These are phyloP conservation scores for Neoboletus subvelutipes DNA, from an alignment of 768 basidiomycete genomes.

Conservation along the genomic window DNA sequence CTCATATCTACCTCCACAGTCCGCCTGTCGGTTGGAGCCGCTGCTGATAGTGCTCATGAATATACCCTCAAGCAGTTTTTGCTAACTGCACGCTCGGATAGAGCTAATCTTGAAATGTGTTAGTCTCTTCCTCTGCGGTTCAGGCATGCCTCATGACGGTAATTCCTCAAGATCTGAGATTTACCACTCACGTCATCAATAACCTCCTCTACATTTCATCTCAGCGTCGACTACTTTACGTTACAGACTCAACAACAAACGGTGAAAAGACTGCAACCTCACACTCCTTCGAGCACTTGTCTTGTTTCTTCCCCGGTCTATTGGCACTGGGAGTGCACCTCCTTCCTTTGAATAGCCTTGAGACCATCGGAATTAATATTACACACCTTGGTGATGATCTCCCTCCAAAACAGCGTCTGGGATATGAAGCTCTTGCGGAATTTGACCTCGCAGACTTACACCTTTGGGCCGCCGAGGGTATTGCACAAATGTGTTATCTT, in stretches of 20 bases:
- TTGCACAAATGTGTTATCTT: conserved; percentile 69
- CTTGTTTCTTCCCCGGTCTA: conserved; percentile 76
- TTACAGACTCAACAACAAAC: conserved; percentile 48
- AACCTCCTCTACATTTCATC: conserved; percentile 69
- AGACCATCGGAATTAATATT: conserved; percentile 46
- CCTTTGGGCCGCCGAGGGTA: conserved; percentile 72
- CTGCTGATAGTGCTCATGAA: conserved; percentile 75
- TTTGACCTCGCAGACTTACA: conserved; percentile 65
- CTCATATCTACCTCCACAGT: conserved; percentile 19
- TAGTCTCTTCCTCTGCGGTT: conserved; percentile 23
- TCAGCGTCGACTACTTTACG: conserved; percentile 63
- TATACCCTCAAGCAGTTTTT: conserved; percentile 76
- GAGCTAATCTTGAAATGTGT: conserved; percentile 65
- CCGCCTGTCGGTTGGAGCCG: conserved; percentile 59
- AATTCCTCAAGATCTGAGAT: conserved; percentile 49
- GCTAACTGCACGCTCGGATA: conserved; percentile 62
- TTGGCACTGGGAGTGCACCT: conserved; percentile 68
- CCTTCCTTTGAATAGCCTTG: conserved; percentile 55
- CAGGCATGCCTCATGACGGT: conserved; percentile 5
- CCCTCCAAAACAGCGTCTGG: conserved; percentile 21
- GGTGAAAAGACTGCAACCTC: conserved; percentile 37
- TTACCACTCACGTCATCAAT: conserved; percentile 60
- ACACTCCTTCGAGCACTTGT: conserved; percentile 67
- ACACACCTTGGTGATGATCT: conserved; percentile 34
- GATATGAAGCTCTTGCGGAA: conserved; percentile 39